Base-by-base conservation (phyloP, 768 basidiomycete species). In the Xerocomus potaroensis region DNA sequence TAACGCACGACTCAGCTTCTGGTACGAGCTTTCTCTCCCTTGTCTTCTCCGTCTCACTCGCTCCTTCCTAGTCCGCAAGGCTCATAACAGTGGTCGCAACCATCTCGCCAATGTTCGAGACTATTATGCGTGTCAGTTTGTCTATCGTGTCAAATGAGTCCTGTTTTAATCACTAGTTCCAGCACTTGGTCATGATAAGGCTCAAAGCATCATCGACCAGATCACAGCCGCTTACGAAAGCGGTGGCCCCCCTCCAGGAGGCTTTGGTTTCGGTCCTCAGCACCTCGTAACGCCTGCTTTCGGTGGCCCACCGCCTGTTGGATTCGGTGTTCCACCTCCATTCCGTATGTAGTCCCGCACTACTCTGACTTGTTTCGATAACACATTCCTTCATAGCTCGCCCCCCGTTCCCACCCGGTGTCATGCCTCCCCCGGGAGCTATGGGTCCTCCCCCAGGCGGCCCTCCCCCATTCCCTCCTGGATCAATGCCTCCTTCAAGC, bases 131-230 rank as follows among this genome's bases (percentile, higher is more conserved):
- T 92, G 92, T 93, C 52, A 47, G 85, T n/a, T n/a, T n/a, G n/a
- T n/a, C n/a, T n/a, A n/a, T n/a, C 92, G 11, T 92, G 92, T 93
- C 52, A 47, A 84, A 15, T 16, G 5, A 11, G 1, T 36, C 12
- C 22, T 44, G 31, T 32, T 50, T n/a, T 55, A 26, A 66, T 26
- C 27, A 46, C 54, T 12, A 45, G 39, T 35, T 48, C 47, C 57
- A 90, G 87, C 87, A 2, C 79, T 91, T 46, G 87, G 87, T 46
- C 92, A 97, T 69, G 94, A 98, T 77, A 95, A 95, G 68, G 94
- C 95, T 15, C 96, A 99, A 68, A 91, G 73, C 59, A 92, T 98
- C 65, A 98, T 99, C 64, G 95, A 99, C 78, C 91, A 95, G 68
- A 98, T 99, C 68, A 94, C 92, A 30, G 83, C 87, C 18, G 84